phyloP scores from a whole-genome alignment of 129 eudicot species.

The Rutidosis leptorrhynchoides region DNA sequence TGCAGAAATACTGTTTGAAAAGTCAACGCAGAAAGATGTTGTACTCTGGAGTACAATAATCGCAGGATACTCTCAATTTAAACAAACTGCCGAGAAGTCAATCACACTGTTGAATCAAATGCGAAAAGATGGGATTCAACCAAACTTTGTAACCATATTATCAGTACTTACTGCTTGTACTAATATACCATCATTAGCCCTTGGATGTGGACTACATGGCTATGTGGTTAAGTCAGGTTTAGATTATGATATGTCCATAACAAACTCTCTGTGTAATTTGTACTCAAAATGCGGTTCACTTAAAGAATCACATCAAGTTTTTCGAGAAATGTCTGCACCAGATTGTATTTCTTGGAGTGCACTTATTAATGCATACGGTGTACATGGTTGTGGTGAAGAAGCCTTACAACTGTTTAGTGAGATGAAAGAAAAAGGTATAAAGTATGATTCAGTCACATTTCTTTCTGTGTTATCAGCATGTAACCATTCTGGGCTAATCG shows the following conservation, averaged over 20 bases:
- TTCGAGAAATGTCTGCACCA: slow-evolving; percentile 37
- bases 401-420: slow-evolving; percentile 45
- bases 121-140: slow-evolving; percentile 48
- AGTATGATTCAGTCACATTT: slow-evolving; percentile 42
- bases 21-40: slow-evolving; percentile 37
- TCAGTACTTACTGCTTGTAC: slow-evolving; percentile 52
- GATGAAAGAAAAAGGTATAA: slow-evolving; percentile 46
- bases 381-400: slow-evolving; percentile 50
- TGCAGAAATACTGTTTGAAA: slow-evolving; percentile 36
- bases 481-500: slow-evolving; percentile 58
- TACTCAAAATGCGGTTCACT: slow-evolving; percentile 69
- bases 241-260: slow-evolving; percentile 28
- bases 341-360: slow-evolving; percentile 62
- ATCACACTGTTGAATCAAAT: slow-evolving; percentile 44
- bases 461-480: slow-evolving; percentile 61
- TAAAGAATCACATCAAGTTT: slow-evolving; percentile 39
- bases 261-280: slow-evolving; percentile 55
- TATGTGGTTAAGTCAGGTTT: slow-evolving; percentile 43
- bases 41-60: slow-evolving; percentile 70
- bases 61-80: slow-evolving; percentile 40
- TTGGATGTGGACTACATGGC: slow-evolving; percentile 50
- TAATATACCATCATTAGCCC: slow-evolving; percentile 34
- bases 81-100: slow-evolving; percentile 40
- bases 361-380: slow-evolving; percentile 51
- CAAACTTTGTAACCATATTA: slow-evolving; percentile 50